Evolutionary conservation across 2,329 filamentous ascomycete genomes (phyloP), one percentile per base, ranked within the genome.

Genomic region (Sphaerostilbella broomeana): DNA sequence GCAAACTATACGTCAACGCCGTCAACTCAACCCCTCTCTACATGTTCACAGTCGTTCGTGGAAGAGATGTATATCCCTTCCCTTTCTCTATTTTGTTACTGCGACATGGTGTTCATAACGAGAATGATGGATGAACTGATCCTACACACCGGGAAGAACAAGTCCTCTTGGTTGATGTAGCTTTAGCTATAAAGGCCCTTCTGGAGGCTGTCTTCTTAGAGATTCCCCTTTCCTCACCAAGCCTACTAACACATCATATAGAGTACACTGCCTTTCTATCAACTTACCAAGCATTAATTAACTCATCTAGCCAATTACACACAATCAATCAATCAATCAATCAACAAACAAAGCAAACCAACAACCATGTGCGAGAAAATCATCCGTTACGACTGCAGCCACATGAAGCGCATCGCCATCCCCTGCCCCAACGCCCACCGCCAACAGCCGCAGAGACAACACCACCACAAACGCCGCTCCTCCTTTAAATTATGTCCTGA

Each of bases 311-410:
- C 0, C 24, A 5, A 16, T 9, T 12, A 10, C 17, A 19, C n/a
- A n/a, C n/a, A n/a, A n/a, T n/a, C n/a, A n/a, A n/a, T n/a, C n/a
- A n/a, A n/a, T n/a, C n/a, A n/a, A n/a, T n/a, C n/a, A n/a, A n/a
- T n/a, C n/a, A 20, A 15, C 12, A n/a, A 16, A 19, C 16, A 29
- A 7, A 12, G n/a, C 18, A 17, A 9, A 13, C 13, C 10, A 11
- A n/a, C 8, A n/a, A 17, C 16, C n/a, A 54, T 53, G 51, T 56
- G 53, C 21, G 44, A 49, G 16, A 40, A 51, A 15, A 36, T 53
- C 13, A 39, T 30, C 9, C 21, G 43, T 15, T 55, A 46, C 11
- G 36, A 35, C 10, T 55, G 53, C 26, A 47, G 44, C 21, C 53
- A 56, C 37, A 31, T 54, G 31, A 21, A 24, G 5, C 47, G 43